These are phyloP conservation scores for Podospora didyma DNA, from an alignment of 495 filamentous ascomycete species.

Conservation along the genomic window DNA sequence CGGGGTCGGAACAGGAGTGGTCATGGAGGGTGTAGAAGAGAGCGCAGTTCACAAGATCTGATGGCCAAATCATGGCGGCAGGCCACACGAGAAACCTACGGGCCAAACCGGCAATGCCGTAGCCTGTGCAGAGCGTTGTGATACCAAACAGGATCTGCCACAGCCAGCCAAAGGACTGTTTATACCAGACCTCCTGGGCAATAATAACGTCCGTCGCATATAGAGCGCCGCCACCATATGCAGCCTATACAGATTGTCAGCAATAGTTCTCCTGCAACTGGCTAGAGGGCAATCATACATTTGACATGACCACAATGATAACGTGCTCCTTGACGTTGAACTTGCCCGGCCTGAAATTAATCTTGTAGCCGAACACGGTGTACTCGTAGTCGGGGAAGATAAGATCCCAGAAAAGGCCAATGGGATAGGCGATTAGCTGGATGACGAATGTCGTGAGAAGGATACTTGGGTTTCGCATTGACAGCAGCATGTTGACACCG, in stretches of 20 bases:
- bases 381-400: constrained; percentile 54
- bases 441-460: constrained; percentile 64
- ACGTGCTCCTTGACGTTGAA: constrained; percentile 82
- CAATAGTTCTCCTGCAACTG: not conserved
- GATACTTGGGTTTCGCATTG: constrained; percentile 60
- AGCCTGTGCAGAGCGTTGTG: constrained; percentile 68
- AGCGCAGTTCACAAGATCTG: constrained; percentile 58
- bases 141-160: constrained; percentile 67
- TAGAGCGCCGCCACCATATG: constrained; percentile 44
- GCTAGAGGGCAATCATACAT: constrained; percentile 35
- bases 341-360: constrained; percentile 63
- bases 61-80: constrained; percentile 72
- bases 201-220: constrained; percentile 48
- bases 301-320: constrained; percentile 71
- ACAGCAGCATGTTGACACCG: constrained; percentile 69
- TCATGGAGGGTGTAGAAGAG: constrained; percentile 69
- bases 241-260: constrained; percentile 27
- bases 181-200: constrained; percentile 36
- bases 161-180: constrained; percentile 46
- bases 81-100: constrained; percentile 62
- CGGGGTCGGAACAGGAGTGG: constrained; percentile 52
- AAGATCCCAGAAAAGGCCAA: constrained; percentile 56
- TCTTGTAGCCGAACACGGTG: constrained; percentile 54
- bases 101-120: constrained; percentile 66
- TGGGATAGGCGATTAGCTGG: constrained; percentile 65